These are phyloP conservation scores for Beauveria medogensis DNA, from an alignment of 2,329 filamentous ascomycete species.

Conservation along the genomic window DNA sequence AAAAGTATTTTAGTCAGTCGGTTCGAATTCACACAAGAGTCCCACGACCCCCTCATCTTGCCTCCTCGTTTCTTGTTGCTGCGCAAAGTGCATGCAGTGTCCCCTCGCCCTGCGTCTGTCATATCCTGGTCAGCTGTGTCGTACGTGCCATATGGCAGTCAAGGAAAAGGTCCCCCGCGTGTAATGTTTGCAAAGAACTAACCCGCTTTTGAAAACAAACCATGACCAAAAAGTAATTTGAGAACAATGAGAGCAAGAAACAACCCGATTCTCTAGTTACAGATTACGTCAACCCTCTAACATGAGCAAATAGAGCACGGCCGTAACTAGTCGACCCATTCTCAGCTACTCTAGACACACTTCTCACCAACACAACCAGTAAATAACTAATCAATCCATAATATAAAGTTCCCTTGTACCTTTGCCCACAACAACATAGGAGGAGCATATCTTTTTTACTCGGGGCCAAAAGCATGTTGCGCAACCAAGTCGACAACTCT, in stretches of 20 bases:
- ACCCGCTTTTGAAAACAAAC: neutral
- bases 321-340: neutral
- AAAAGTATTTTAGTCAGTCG: too few relatives aligned
- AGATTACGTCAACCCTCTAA: too few relatives aligned
- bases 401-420: slow-evolving; percentile 4
- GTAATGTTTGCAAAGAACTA: neutral
- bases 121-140: neutral
- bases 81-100: too few relatives aligned
- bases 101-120: too few relatives aligned
- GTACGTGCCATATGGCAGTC: neutral
- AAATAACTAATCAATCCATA: neutral
- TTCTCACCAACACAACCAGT: neutral
- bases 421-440: neutral
- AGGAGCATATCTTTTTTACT: neutral
- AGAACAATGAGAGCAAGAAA: too few relatives aligned
- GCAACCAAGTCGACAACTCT: neutral
- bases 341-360: neutral
- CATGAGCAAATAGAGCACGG: neutral
- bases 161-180: too few relatives aligned
- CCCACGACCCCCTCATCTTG: neutral
- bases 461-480: neutral
- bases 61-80: neutral
- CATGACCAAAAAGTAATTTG: neutral
- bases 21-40: too few relatives aligned
- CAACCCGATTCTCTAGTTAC: too few relatives aligned